phyloP scores from a whole-genome alignment of 208 protist genomes.

The Wallacemonas sp. region DNA sequence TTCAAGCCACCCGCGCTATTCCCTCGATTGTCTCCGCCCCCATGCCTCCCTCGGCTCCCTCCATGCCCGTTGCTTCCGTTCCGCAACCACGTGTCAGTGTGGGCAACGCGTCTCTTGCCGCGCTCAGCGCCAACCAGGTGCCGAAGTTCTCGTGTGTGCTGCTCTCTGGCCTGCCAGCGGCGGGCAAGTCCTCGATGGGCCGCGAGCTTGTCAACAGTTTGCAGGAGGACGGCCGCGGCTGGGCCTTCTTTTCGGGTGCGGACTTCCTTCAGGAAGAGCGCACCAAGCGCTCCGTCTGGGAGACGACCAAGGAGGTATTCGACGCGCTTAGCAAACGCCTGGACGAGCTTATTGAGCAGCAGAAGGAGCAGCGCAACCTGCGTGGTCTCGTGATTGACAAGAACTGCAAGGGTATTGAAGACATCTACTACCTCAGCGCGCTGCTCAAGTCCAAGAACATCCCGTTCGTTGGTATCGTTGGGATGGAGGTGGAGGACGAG shows the following conservation, averaged over 20 bases:
- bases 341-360: slow-evolving; percentile 72
- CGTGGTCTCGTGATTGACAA: slow-evolving; percentile 89
- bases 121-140: slow-evolving; percentile 73
- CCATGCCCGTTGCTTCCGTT: slow-evolving; percentile 13
- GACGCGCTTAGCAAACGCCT: slow-evolving; percentile 76
- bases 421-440: slow-evolving; percentile 80
- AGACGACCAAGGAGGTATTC: slow-evolving; percentile 77
- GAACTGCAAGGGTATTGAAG: slow-evolving; percentile 85
- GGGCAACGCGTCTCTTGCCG: slow-evolving; percentile 71
- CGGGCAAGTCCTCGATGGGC: slow-evolving; percentile 81
- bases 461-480: slow-evolving; percentile 82
- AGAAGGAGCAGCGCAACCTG: slow-evolving; percentile 55
- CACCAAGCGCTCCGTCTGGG: slow-evolving; percentile 65
- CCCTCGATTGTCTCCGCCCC: slow-evolving; percentile 5
- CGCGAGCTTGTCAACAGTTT: slow-evolving; percentile 75
- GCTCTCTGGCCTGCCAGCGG: slow-evolving; percentile 71
- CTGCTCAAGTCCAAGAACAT: slow-evolving; percentile 72
- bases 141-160: slow-evolving; percentile 89
- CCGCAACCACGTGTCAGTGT: slow-evolving; percentile 52
- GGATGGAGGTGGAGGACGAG: slow-evolving; percentile 72
- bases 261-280: slow-evolving; percentile 55
- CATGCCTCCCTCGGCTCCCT: background rate
- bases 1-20: background rate
- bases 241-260: slow-evolving; percentile 87
- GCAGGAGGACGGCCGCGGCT: slow-evolving; percentile 68